Base-by-base conservation (phyloP, 495 filamentous ascomycete genomes). In the Aspergillus sclerotioniger region DNA sequence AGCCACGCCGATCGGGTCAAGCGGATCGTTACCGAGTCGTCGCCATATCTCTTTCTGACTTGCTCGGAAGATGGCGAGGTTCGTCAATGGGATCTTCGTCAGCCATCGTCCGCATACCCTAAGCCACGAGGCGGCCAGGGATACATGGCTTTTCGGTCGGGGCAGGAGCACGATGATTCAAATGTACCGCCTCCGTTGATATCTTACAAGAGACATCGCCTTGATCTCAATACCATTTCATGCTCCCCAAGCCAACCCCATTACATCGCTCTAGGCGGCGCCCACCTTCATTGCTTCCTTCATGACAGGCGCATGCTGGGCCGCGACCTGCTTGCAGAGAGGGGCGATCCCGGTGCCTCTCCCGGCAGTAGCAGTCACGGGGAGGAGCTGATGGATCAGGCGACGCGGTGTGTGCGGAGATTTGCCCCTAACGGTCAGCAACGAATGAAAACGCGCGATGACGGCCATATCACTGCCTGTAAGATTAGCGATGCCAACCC, bases 1-100 rank as follows among this genome's bases (percentile, higher is more conserved):
- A 88, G 82, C 46, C 88, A 91, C 66, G 80, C 76, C 31, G 86
- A 90, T 65, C 76, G 87, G 13, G 88, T 87, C n/a, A 91, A 91
- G 69, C 76, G 88, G 13, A 90, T 91, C 57, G 86, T 90, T 29
- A 90, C 88, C 10, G 88, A 91, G 62, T 85, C 85, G 2, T 89
- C 84, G 1, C 88, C 88, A 4, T 73, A 86, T 65, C 73, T 88
- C 15, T 91, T 91, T 61, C 71, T 91, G 15, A 91, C 86, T 4
- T 90, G 88, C 62, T 90, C 87, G 3, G 88, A 91, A 67, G 88
- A 91, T 68, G 88, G 88, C 6, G 87, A 89, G 55, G 87, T 90
- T 19, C 81, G 88, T 47, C 88, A 91, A 62, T 91, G 87, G 79
- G 88, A 91, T 66, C 65, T 88, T 44, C 77, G 88, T 10, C 82